phyloP scores from a whole-genome alignment of 257 asterid genomes.

The Solanum piurae region DNA sequence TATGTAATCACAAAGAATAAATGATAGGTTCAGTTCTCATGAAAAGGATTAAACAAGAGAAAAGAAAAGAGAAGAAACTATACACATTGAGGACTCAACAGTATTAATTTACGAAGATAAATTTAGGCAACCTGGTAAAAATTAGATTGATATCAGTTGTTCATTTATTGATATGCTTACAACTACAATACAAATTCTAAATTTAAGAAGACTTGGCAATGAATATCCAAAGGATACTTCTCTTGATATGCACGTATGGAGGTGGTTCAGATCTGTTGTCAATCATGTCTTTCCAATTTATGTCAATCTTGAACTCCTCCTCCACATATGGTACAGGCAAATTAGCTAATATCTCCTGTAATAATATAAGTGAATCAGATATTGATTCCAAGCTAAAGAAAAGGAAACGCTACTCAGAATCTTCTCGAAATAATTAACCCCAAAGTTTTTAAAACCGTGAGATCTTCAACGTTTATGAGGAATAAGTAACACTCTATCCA shows the following conservation, averaged over 20 bases:
- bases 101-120: neutral
- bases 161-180: neutral
- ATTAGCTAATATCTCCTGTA: conserved; percentile 53
- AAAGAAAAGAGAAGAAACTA: neutral
- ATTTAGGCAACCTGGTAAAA: neutral
- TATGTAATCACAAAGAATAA: neutral
- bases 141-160: neutral
- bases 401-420: neutral
- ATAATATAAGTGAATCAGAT: conserved; percentile 3
- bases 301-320: conserved; percentile 73
- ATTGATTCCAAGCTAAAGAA: neutral
- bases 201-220: conserved; percentile 2
- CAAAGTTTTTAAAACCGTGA: neutral
- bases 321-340: conserved; percentile 62
- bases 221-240: conserved; percentile 65
- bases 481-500: neutral
- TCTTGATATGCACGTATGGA: conserved; percentile 57
- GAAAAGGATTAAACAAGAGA: neutral
- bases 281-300: conserved; percentile 48
- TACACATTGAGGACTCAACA: neutral
- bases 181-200: neutral
- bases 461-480: neutral
- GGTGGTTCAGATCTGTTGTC: conserved; percentile 52
- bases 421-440: neutral
- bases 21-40: neutral